phyloP scores from a whole-genome alignment of 768 basidiomycete species.

The Scleroderma bovista region DNA sequence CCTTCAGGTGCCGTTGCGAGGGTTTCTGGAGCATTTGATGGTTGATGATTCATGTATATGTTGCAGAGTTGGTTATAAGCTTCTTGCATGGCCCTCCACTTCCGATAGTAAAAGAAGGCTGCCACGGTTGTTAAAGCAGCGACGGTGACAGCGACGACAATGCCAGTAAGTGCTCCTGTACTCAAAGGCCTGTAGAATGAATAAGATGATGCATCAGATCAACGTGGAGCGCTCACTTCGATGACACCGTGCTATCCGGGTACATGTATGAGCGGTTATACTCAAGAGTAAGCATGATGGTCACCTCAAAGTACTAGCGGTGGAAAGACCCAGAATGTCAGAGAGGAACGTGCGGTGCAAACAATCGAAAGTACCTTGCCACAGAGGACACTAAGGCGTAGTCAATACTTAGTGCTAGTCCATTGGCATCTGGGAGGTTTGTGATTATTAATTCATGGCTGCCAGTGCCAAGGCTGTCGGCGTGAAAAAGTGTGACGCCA shows the following conservation, averaged over 20 bases:
- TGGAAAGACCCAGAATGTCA: background rate
- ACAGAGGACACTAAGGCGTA: conserved; percentile 25
- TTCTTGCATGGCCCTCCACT: background rate
- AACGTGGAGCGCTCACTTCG: background rate
- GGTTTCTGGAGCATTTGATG: background rate
- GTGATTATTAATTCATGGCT: conserved; percentile 30
- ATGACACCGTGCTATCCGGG: background rate
- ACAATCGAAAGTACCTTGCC: conserved; percentile 10
- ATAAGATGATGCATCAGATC: background rate
- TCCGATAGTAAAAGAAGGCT: conserved; percentile 1
- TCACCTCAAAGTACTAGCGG: background rate
- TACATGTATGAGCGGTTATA: background rate
- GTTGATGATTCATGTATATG: background rate
- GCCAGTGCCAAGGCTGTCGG: conserved; percentile 36
- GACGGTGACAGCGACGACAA: background rate
- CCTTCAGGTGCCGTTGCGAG: background rate
- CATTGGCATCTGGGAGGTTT: conserved; percentile 21
- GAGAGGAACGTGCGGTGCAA: background rate
- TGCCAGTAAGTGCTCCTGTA: background rate
- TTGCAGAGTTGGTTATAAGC: background rate
- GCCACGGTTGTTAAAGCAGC: background rate
- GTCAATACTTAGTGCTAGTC: conserved; percentile 26
- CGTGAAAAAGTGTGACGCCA: conserved; percentile 30
- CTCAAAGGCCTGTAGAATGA: background rate
- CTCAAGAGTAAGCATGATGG: background rate